Base-by-base conservation (phyloP, 2,329 filamentous ascomycete species). In the Alternaria panax region DNA sequence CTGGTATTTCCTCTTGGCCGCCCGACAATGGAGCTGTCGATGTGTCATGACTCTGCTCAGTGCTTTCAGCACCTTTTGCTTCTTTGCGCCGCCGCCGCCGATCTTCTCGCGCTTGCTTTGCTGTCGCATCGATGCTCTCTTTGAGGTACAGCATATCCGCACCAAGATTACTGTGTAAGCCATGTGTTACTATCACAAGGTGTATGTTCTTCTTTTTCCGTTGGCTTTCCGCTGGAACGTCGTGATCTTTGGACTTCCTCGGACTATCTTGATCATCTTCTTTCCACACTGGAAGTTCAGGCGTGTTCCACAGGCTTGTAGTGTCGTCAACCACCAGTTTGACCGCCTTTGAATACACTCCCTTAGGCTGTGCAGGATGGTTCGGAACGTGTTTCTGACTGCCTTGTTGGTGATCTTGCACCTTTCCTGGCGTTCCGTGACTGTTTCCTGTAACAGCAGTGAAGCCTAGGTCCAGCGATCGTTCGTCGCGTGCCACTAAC, bases 141-240 rank as follows among this genome's bases (percentile, higher is more conserved):
- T 99, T 99, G 76, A 99, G 81, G 75, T 92, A 99, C 20, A 99
- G 83, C 95, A 99, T 97, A 76, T 99, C 95, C 22, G 93, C 91
- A 5, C 95, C 92, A 12, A 97, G 84, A 76, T 99, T 99, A 79
- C 94, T 97, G 78, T 99, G 95, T 64, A 99, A 79, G 0, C 95
- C 95, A 80, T 99, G 95, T 0, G 95, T 98, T 50, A 99, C 80
- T 32, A 99, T 84, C 24, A 99, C 95, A 41, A 99, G 82, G 75
- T 99, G 95, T 2, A 99, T 84, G 65, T 90, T 94, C 79, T 92
- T 92, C 66, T 85, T 85, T 75, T 88, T 90, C 64, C 80, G 84
- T 18, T 46, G 51, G 28, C 63, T 56, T 32, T 68, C 57, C 4
- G 62, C 60, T 20, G 59, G 52, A 9, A 63, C 54, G 20, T 65